Percentiles rank a stretch among this genome's conserved stretches.
Conservation (phyloP, 345 rosid species). For the Brassica juncea region DNA sequence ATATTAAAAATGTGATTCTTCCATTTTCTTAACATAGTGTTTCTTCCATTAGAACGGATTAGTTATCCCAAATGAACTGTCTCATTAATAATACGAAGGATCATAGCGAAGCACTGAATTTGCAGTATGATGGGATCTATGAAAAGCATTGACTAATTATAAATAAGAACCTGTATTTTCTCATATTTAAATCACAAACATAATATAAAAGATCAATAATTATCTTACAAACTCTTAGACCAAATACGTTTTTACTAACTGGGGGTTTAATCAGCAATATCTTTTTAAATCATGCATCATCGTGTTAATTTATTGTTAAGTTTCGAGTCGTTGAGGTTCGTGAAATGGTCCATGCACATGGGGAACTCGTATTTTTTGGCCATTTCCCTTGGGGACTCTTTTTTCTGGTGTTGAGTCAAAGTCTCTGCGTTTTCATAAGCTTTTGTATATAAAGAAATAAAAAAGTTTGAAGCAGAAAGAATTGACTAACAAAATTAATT, state of each 20-base stretch:
- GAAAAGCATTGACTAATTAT: not conserved
- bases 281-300: not conserved
- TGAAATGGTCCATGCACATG: slow-evolving; percentile 17
- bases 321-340: slow-evolving; percentile 14
- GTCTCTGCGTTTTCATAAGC: slow-evolving; percentile 18
- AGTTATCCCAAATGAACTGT: not conserved
- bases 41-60: not conserved
- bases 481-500: not conserved
- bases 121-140: not conserved
- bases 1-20: not conserved
- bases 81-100: not conserved
- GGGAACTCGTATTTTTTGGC: slow-evolving; percentile 4
- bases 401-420: slow-evolving; percentile 28
- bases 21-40: not conserved
- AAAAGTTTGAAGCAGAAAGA: not conserved
- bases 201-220: not conserved
- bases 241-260: slow-evolving; percentile 4
- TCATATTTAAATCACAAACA: not conserved
- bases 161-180: not conserved
- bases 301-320: not conserved
- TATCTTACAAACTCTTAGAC: not conserved
- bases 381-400: slow-evolving; percentile 9
- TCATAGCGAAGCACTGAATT: not conserved
- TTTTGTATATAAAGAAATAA: not conserved
- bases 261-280: not conserved